Evolutionary conservation across 179 eudicot species (phyloP).

Genomic region (Dionaea muscipula): DNA sequence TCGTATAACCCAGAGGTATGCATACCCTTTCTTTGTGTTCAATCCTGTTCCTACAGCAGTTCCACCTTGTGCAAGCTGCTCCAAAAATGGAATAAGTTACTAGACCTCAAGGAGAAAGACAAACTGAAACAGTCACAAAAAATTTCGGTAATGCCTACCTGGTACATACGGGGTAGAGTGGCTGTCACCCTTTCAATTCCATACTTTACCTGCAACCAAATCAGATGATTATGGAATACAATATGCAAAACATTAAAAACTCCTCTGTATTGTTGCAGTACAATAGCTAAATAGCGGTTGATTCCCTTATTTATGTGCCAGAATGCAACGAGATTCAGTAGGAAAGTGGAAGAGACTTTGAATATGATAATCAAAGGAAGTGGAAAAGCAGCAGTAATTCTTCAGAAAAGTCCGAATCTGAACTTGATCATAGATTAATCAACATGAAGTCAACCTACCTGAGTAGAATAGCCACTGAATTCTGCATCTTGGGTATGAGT

Average conservation of each 20-base stretch:
- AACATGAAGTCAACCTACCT: slow-evolving; percentile 36
- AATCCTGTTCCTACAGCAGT: slow-evolving; percentile 99
- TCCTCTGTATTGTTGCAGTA: too few relatives aligned
- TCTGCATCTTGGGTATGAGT: slow-evolving; percentile 99
- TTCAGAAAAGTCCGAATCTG: too few relatives aligned
- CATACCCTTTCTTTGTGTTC: slow-evolving; percentile 93
- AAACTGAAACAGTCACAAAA: neutral
- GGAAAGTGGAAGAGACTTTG: too few relatives aligned
- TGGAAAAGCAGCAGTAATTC: too few relatives aligned
- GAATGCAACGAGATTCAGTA: too few relatives aligned
- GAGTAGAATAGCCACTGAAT: slow-evolving; percentile 89
- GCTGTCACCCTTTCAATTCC: slow-evolving; percentile 69
- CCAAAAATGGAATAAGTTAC: slow-evolving; percentile 11
- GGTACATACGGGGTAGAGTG: slow-evolving; percentile 88
- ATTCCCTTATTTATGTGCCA: too few relatives aligned
- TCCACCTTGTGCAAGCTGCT: slow-evolving; percentile 98
- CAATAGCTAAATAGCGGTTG: too few relatives aligned
- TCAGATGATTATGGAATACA: slow-evolving; percentile 8
- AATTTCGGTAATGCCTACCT: slow-evolving; percentile 27
- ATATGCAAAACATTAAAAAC: too few relatives aligned
- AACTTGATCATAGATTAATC: too few relatives aligned
- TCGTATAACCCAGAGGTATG: neutral
- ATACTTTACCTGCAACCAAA: slow-evolving; percentile 64
- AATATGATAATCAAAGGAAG: neutral
- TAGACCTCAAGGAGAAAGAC: slow-evolving; percentile 11